Conservation (phyloP, 164 flowering plant species). For the Malania oleifera region DNA sequence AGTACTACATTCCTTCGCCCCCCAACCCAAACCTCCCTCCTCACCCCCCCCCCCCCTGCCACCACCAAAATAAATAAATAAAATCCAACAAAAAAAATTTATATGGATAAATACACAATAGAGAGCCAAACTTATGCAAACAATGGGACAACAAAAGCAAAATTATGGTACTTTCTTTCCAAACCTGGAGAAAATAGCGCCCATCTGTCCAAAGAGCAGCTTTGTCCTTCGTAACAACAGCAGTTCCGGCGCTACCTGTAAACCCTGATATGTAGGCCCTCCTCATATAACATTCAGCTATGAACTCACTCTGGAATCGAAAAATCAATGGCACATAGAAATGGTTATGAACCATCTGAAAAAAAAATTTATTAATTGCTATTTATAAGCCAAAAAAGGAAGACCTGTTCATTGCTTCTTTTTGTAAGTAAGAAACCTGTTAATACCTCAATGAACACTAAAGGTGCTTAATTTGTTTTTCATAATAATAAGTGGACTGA, state of each 20-base stretch:
- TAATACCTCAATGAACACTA: too few relatives aligned
- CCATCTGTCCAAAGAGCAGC: conserved; percentile 99
- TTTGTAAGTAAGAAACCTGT: too few relatives aligned
- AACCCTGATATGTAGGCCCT: conserved; percentile 89
- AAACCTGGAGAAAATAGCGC: conserved; percentile 95
- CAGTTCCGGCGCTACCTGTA: conserved; percentile 98
- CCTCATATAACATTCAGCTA: conserved; percentile 91
- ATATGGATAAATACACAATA: background rate
- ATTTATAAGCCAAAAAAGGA: too few relatives aligned
- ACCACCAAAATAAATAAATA: background rate
- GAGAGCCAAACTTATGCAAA: background rate
- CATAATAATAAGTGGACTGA: too few relatives aligned
- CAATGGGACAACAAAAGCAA: background rate
- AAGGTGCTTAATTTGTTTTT: too few relatives aligned
- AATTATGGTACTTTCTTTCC: background rate
- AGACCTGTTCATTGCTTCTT: too few relatives aligned
- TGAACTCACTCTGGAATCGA: conserved; percentile 78
- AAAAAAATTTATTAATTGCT: background rate
- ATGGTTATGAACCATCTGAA: background rate
- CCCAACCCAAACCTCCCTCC: background rate
- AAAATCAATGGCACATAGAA: background rate
- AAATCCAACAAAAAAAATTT: background rate
- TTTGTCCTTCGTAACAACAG: conserved; percentile 88
- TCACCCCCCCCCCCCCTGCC: background rate
- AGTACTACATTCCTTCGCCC: background rate